phyloP scores from a whole-genome alignment of 148 eudicot species.

The Chenopodium album region DNA sequence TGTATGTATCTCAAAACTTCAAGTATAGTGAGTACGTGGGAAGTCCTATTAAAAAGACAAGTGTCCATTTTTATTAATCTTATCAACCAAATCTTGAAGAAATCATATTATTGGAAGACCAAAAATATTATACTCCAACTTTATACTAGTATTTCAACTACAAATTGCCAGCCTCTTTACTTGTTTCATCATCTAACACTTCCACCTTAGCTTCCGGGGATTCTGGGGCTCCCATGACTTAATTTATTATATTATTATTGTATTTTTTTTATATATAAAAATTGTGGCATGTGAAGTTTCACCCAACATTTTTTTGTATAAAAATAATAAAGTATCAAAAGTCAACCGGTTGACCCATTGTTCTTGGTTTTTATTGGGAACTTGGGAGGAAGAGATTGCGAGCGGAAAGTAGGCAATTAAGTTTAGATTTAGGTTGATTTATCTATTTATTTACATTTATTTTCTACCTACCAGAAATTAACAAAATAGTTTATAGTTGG shows the following conservation, averaged over 20 bases:
- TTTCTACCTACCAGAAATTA: not conserved
- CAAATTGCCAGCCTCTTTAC: constrained; percentile 30
- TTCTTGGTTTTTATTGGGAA: not conserved
- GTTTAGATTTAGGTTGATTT: not conserved
- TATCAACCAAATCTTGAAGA: constrained; percentile 26
- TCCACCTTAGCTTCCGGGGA: constrained; percentile 15
- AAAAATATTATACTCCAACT: no score
- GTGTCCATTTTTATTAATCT: constrained; percentile 22
- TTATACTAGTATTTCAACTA: constrained; percentile 25
- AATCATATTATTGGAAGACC: not conserved
- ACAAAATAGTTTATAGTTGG: not conserved
- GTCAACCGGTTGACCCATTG: not conserved
- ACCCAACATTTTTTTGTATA: not conserved
- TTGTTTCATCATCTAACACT: not conserved
- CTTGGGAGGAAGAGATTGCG: not conserved
- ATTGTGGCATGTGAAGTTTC: constrained; percentile 2
- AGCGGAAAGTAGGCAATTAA: not conserved
- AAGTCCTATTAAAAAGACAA: constrained; percentile 13
- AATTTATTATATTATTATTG: not conserved
- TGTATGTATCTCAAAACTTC: not conserved
- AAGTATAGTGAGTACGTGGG: not conserved
- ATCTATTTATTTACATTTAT: not conserved
- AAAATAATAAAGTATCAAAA: no score
- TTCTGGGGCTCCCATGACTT: not conserved
- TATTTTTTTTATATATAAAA: no score